Evolutionary conservation across 495 filamentous ascomycete species (phyloP), one percentile per base, ranked within the genome.

Genomic region (Xylaria flabelliformis): DNA sequence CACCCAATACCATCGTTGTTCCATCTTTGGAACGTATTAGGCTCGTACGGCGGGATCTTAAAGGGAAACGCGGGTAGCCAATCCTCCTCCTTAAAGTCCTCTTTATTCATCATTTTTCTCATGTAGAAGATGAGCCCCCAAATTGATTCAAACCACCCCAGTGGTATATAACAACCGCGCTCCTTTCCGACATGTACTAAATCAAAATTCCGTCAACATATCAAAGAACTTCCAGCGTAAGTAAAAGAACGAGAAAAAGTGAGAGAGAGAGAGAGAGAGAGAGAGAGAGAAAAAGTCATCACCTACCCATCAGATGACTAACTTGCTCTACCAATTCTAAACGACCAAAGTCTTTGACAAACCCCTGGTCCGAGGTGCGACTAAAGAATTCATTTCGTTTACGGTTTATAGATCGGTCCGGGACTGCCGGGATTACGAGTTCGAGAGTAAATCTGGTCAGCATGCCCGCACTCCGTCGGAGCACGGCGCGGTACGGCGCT

Each of bases 401-500:
- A n/a, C n/a, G n/a, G n/a, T n/a, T n/a, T n/a, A n/a, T n/a, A n/a
- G n/a, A n/a, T n/a, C n/a, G n/a, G n/a, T n/a, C n/a, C n/a, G n/a
- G n/a, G n/a, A n/a, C n/a, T n/a, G n/a, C n/a, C n/a, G n/a, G n/a
- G n/a, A n/a, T n/a, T n/a, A n/a, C n/a, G n/a, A n/a, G n/a, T n/a
- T n/a, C n/a, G n/a, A n/a, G n/a, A n/a, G 15, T 6, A 53, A 53
- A 53, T 26, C 3, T 24, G 24, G n/a, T 0, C 9, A 53, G 50
- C 21, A 53, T 26, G 3, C 50, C 10, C 10, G 2, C 0, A 26
- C 50, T 26, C 50, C 50, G n/a, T 53, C 2, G 21, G 9, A 53
- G 10, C 2, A 0, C 0, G 19, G 0, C 4, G 19, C 1, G 21
- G 12, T 26, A 24, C 21, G n/a, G n/a, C 21, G 0, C 26, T 2